phyloP scores from a whole-genome alignment of 2,329 filamentous ascomycete species.

The Calonectria fujianensis region DNA sequence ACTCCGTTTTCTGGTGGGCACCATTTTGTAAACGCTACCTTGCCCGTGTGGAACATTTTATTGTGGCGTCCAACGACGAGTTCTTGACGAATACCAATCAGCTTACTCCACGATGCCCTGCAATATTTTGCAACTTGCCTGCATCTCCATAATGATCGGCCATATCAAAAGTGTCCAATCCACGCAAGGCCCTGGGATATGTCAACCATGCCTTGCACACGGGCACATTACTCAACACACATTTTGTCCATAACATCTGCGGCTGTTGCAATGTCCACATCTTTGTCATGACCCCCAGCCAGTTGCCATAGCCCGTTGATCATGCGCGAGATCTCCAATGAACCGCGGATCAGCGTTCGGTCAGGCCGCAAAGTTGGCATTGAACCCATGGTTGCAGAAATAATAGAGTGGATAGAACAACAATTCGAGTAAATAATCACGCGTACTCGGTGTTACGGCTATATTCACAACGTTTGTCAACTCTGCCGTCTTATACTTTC shows the following conservation, averaged over 20 bases:
- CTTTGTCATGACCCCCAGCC: constrained; percentile 15
- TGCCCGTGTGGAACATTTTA: not conserved
- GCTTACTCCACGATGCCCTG: not conserved
- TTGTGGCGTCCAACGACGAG: constrained; percentile 3
- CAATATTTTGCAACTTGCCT: not conserved
- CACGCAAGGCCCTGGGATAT: not conserved
- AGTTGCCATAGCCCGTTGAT: constrained; percentile 20
- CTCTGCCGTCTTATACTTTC: not conserved
- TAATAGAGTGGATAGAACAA: not conserved
- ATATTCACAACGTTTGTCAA: not conserved
- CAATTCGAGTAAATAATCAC: not conserved
- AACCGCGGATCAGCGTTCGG: not conserved
- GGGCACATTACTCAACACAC: not conserved
- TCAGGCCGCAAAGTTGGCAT: not conserved
- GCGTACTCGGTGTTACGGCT: not conserved
- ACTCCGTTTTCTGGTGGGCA: constrained; percentile 18
- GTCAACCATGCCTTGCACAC: not conserved
- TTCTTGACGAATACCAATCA: not conserved
- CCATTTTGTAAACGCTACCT: constrained; percentile 17
- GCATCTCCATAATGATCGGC: constrained; percentile 18
- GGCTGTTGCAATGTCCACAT: constrained; percentile 13
- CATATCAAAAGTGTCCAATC: constrained; percentile 24
- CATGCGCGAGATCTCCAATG: constrained; percentile 16
- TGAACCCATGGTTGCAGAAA: not conserved
- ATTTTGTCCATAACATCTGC: constrained; percentile 13